Evolutionary conservation across 2,329 filamentous ascomycete species (phyloP).

Genomic region (Aspergillus sp.): DNA sequence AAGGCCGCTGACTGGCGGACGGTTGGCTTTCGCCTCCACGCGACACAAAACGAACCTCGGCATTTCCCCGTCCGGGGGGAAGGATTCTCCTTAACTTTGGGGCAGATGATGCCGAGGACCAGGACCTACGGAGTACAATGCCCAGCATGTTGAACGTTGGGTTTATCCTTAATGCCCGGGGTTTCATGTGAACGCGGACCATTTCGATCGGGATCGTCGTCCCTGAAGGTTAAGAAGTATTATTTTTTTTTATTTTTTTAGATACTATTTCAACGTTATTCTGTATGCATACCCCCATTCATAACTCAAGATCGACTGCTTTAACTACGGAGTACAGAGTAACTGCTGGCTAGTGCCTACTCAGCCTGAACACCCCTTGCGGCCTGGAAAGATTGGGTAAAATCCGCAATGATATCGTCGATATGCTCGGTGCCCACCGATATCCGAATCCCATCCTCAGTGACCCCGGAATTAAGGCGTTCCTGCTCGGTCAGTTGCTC

Average conservation of each 20-base stretch:
- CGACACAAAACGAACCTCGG: neutral
- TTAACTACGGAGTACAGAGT: too few relatives aligned
- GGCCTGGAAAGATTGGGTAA: constrained; percentile 81
- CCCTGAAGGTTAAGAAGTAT: too few relatives aligned
- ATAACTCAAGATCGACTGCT: too few relatives aligned
- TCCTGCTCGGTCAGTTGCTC: constrained; percentile 86
- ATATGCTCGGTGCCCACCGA: constrained; percentile 96
- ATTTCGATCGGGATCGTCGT: too few relatives aligned
- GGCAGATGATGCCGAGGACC: neutral
- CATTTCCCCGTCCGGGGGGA: neutral
- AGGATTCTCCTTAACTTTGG: neutral
- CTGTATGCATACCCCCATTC: too few relatives aligned
- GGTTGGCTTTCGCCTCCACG: neutral
- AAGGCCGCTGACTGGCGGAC: neutral
- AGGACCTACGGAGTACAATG: too few relatives aligned
- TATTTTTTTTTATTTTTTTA: neutral
- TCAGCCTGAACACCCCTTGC: constrained; percentile 24
- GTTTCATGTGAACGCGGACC: too few relatives aligned
- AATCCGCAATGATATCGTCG: constrained; percentile 94
- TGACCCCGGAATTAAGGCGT: constrained; percentile 76
- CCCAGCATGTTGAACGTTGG: too few relatives aligned
- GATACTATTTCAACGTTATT: neutral
- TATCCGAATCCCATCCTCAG: constrained; percentile 86
- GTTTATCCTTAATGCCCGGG: too few relatives aligned
- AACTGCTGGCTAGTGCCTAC: constrained; percentile 4